Evolutionary conservation across 78 protist genomes (phyloP), one percentile per base, ranked within the genome.

Genomic region (Anaeramoeba ignava): DNA sequence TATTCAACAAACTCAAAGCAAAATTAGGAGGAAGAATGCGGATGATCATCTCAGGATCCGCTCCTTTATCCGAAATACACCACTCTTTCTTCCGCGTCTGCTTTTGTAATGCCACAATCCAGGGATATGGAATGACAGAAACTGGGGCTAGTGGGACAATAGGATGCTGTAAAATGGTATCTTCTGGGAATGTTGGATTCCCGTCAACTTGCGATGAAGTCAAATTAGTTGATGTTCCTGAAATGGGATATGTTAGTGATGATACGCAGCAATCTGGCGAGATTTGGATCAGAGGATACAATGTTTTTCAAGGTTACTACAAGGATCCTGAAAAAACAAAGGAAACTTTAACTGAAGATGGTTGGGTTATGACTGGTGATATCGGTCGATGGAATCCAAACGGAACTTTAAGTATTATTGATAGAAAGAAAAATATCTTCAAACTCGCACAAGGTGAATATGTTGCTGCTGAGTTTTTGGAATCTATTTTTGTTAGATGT

Each of bases 61-160:
- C 84, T 67, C 41, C 84, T 33, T 42, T 8, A 38, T 79, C 84
- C 12, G 17, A 8, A 27, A 67, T 67, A 67, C 41, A 67, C 78
- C 31, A 3, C 54, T 67, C 41, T 67, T 82, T 82, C 84, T 3
- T 82, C 41, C 31, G 23, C 40, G 84, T 82, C 84, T 27, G 54
- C 54, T 79, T n/a, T 37, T 67, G 84, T 37, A n/a, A 8, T 37
- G 31, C 54, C 84, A n/a, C 12, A 38, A 79, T 37, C 78, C 83
- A 82, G 41, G 84, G 84, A 3, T 82, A 82, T 79, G 84, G 84
- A 12, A 67, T 82, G 68, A 82, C 84, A 67, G 84, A 82, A 42
- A 40, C 84, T 27, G 27, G 39, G 3, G 12, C 54, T 12, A 31
- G 38, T 31, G 78, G 27, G 38, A n/a, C 38, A 27, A n/a, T n/a